phyloP scores from a whole-genome alignment of 202 grass and related monocot species.

The Eragrostis tef region DNA sequence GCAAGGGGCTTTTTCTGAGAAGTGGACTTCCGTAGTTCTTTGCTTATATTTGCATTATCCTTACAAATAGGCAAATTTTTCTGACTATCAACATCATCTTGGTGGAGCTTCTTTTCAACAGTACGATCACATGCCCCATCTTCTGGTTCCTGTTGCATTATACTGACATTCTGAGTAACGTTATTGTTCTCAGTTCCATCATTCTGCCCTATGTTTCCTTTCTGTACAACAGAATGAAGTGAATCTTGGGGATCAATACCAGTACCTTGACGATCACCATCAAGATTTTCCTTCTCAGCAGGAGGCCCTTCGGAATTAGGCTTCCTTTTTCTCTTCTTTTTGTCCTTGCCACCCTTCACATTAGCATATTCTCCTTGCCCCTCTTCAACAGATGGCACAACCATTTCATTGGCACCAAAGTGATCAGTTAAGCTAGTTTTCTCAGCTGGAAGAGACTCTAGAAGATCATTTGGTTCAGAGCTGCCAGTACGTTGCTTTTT shows the following conservation, averaged over 20 bases:
- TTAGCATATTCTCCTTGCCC: conserved; percentile 28
- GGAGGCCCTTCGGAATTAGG: conserved; percentile 23
- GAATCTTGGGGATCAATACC: conserved; percentile 44
- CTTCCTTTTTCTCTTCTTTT: conserved; percentile 52
- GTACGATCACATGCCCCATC: conserved; percentile 35
- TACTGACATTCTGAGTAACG: conserved; percentile 39
- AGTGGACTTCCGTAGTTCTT: conserved; percentile 42
- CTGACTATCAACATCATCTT: conserved; percentile 40
- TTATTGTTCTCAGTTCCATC: conserved; percentile 49
- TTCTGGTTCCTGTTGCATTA: conserved; percentile 35
- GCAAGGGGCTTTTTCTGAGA: conserved; percentile 37
- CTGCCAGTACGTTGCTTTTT: conserved; percentile 11
- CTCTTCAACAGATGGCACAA: conserved; percentile 43
- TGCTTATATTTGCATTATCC: conserved; percentile 26
- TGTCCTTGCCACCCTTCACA: conserved; percentile 54
- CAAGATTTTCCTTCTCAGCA: conserved; percentile 33
- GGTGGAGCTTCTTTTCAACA: conserved; percentile 34
- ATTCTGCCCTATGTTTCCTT: conserved; percentile 34
- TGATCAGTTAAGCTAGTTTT: conserved; percentile 53
- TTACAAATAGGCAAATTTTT: conserved; percentile 42
- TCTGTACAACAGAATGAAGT: conserved; percentile 40
- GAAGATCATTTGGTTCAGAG: conserved; percentile 40
- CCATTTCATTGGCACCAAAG: conserved; percentile 37
- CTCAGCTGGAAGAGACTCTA: conserved; percentile 39
- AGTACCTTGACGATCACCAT: conserved; percentile 27